These are phyloP conservation scores for Sporopachydermia cereana DNA, from an alignment of 1,139 yeast species.

Conservation along the genomic window DNA sequence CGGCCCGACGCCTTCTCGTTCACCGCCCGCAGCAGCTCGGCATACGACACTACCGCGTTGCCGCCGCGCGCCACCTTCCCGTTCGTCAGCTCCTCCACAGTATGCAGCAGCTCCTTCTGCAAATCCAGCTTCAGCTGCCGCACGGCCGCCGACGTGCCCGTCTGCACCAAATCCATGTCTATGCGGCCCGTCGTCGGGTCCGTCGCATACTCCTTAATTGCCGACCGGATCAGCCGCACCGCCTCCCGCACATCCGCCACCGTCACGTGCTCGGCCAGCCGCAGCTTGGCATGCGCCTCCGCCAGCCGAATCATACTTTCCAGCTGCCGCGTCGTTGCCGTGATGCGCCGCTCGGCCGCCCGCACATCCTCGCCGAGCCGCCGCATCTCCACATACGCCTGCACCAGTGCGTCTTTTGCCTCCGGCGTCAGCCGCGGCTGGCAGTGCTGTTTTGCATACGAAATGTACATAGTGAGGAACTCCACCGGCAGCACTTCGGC, in stretches of 20 bases:
- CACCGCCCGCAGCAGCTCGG: slow-evolving; percentile 47
- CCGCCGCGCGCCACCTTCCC: slow-evolving; percentile 41
- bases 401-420: slow-evolving; percentile 81
- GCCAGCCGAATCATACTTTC: slow-evolving; percentile 83
- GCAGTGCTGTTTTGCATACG: slow-evolving; percentile 76
- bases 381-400: slow-evolving; percentile 87
- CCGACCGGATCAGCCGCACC: slow-evolving; percentile 81
- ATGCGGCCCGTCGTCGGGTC: slow-evolving; percentile 95
- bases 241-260: slow-evolving; percentile 87
- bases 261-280: slow-evolving; percentile 60
- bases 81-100: slow-evolving; percentile 29
- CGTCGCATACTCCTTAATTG: slow-evolving; percentile 95
- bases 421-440: slow-evolving; percentile 68
- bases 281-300: slow-evolving; percentile 97
- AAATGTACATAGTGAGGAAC: slow-evolving; percentile 75
- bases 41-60: slow-evolving; percentile 37
- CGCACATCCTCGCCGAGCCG: slow-evolving; percentile 87
- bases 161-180: slow-evolving; percentile 94
- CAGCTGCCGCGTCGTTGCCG: slow-evolving; percentile 95
- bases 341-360: slow-evolving; percentile 77
- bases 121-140: slow-evolving; percentile 69
- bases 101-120: slow-evolving; percentile 43
- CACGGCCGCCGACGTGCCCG: slow-evolving; percentile 88
- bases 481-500: slow-evolving; percentile 73
- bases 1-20: slow-evolving; percentile 60